Evolutionary conservation across 139 green algal genomes (phyloP).

Genomic region (Marvania coccoides): DNA sequence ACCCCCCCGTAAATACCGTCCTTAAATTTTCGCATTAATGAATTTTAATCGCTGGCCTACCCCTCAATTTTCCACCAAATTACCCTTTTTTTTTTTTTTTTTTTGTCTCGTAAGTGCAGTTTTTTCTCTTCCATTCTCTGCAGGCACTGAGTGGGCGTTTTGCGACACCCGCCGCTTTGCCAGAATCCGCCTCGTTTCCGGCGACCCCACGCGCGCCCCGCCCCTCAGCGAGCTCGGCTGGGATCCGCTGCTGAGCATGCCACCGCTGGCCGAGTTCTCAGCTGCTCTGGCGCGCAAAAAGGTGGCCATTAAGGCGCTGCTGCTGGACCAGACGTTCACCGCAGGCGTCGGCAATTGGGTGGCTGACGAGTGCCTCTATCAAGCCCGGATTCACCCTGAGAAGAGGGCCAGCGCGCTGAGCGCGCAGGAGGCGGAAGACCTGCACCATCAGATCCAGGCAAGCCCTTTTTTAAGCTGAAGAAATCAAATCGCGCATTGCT

Average conservation of each 20-base stretch:
- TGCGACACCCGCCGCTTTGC: conserved; percentile 67
- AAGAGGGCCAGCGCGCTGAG: conserved; percentile 36
- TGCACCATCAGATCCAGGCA: conserved; percentile 13
- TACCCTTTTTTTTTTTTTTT: too few relatives aligned
- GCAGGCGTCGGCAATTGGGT: conserved; percentile 90
- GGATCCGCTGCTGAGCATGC: conserved; percentile 49
- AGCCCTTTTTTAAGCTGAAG: not conserved
- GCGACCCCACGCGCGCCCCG: conserved; percentile 18
- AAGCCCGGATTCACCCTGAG: conserved; percentile 67
- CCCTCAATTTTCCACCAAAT: too few relatives aligned
- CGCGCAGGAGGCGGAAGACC: conserved; percentile 7
- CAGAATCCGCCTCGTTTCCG: conserved; percentile 13
- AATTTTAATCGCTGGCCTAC: too few relatives aligned
- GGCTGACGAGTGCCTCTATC: conserved; percentile 81
- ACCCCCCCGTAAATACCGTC: too few relatives aligned
- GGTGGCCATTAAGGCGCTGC: conserved; percentile 61
- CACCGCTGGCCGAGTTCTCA: conserved; percentile 34
- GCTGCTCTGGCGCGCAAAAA: conserved; percentile 14
- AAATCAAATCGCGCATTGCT: not conserved
- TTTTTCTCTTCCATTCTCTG: too few relatives aligned
- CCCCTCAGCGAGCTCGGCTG: conserved; percentile 49
- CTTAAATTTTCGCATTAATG: too few relatives aligned
- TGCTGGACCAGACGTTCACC: conserved; percentile 72
- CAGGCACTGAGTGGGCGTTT: conserved; percentile 56
- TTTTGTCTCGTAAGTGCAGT: too few relatives aligned